phyloP scores from a whole-genome alignment of 2,329 filamentous ascomycete species.

The Cordyceps fumosorosea region DNA sequence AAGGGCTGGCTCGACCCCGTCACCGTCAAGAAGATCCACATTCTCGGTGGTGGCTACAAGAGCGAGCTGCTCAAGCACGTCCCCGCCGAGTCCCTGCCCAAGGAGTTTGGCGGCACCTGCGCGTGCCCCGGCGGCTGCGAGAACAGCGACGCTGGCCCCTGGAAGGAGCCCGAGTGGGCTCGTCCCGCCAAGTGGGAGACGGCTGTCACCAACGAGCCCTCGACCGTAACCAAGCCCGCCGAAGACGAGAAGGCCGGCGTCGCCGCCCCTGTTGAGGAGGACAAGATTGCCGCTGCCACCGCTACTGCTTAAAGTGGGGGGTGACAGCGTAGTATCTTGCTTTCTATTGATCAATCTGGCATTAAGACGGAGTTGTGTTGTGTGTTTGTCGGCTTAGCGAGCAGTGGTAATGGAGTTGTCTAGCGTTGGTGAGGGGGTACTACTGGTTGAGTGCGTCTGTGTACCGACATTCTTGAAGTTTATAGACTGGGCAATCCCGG shows the following conservation, averaged over 20 bases:
- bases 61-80: conserved; percentile 79
- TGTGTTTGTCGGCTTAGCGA: conserved; percentile 11
- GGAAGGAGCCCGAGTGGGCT: conserved; percentile 66
- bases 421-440: not conserved
- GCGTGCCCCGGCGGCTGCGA: conserved; percentile 75
- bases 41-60: conserved; percentile 76
- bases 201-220: conserved; percentile 35
- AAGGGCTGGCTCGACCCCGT: conserved; percentile 96
- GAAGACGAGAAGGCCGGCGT: conserved; percentile 22
- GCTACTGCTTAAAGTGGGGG: conserved; percentile 11
- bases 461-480: not conserved
- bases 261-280: conserved; percentile 26
- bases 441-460: not conserved
- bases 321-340: not conserved
- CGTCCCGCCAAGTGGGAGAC: conserved; percentile 59
- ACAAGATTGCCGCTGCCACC: conserved; percentile 28
- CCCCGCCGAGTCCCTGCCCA: conserved; percentile 82
- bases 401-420: conserved; percentile 7
- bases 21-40: conserved; percentile 91
- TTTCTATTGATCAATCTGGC: not conserved
- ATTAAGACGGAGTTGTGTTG: conserved; percentile 13
- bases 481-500: not conserved
- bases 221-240: conserved; percentile 28
- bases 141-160: conserved; percentile 85
- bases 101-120: conserved; percentile 77